Percentiles rank a stretch among this genome's conserved stretches.
phyloP scores from a whole-genome alignment of 139 green algal genomes.

The Yamagishiella unicocca region DNA sequence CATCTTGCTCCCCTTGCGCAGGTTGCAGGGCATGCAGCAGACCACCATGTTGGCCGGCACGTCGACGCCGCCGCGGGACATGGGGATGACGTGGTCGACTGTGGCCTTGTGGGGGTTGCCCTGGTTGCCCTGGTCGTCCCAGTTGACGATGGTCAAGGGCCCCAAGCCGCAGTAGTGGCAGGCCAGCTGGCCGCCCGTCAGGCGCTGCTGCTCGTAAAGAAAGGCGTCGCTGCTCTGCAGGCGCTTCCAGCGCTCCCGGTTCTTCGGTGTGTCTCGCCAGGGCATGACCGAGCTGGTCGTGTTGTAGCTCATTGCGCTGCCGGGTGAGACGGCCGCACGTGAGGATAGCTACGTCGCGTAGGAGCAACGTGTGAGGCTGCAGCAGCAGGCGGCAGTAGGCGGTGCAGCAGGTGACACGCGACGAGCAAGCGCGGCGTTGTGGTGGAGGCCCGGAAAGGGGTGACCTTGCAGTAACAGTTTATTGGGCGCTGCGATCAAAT shows the following conservation, averaged over 20 bases:
- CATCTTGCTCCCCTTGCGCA: background rate
- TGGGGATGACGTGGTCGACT: background rate
- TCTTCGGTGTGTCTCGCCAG: background rate
- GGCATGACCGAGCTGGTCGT: too few relatives aligned
- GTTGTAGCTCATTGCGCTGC: too few relatives aligned
- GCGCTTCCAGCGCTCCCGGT: background rate
- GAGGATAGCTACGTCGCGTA: too few relatives aligned
- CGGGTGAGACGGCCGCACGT: too few relatives aligned
- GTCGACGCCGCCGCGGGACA: background rate
- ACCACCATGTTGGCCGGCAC: background rate
- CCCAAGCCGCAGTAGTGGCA: conserved; percentile 7
- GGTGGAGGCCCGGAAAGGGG: too few relatives aligned
- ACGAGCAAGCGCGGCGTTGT: too few relatives aligned
- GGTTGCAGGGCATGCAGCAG: background rate
- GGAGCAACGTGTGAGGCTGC: too few relatives aligned
- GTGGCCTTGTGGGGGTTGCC: background rate
- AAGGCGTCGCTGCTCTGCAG: background rate
- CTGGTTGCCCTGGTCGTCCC: background rate
- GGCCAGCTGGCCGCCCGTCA: background rate
- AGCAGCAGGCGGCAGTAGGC: too few relatives aligned
- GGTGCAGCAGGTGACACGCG: too few relatives aligned
- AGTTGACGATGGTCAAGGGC: background rate
- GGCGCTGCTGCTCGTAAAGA: background rate
- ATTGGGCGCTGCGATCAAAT: too few relatives aligned
- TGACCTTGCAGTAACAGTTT: too few relatives aligned